phyloP scores from a whole-genome alignment of 2,329 filamentous ascomycete species.

The Thelonectria discophora region DNA sequence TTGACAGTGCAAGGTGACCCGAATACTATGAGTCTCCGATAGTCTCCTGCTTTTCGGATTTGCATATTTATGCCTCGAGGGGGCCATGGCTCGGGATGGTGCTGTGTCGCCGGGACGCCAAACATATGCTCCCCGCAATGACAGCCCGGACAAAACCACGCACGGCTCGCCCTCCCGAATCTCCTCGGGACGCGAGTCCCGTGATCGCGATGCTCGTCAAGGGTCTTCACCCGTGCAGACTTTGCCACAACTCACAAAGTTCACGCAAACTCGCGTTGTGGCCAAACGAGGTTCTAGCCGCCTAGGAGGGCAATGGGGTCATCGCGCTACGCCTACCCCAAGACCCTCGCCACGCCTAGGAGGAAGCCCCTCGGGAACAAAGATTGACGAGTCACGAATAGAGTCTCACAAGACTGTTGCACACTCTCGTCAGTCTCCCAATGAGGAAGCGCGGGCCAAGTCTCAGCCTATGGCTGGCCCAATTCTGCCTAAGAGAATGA shows the following conservation, averaged over 20 bases:
- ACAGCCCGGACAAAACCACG: conserved; percentile 17
- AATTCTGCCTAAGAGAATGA: not conserved
- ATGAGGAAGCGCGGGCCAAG: no score
- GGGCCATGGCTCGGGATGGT: conserved; percentile 31
- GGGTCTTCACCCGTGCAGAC: conserved; percentile 3
- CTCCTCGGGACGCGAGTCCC: conserved; percentile 10
- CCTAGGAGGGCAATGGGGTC: conserved; percentile 16
- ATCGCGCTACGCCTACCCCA: conserved; percentile 13
- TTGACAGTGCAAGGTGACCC: conserved; percentile 1
- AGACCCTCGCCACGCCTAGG: conserved; percentile 13
- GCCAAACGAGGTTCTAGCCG: conserved; percentile 31
- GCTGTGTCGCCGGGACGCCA: conserved; percentile 26
- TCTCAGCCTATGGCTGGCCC: not conserved
- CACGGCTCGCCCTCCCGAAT: not conserved
- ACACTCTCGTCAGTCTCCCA: not conserved
- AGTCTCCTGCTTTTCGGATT: conserved; percentile 6
- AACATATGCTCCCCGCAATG: conserved; percentile 27
- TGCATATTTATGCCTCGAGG: conserved; percentile 18
- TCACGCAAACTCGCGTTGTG: conserved; percentile 19
- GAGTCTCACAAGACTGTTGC: not conserved
- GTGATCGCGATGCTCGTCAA: not conserved
- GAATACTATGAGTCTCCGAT: conserved; percentile 24
- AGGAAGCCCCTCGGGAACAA: not conserved
- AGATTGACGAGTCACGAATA: not conserved
- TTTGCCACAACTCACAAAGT: conserved; percentile 8